These are phyloP conservation scores for Ophiostoma ulmi DNA, from an alignment of 2,329 filamentous ascomycete genomes.

Conservation along the genomic window DNA sequence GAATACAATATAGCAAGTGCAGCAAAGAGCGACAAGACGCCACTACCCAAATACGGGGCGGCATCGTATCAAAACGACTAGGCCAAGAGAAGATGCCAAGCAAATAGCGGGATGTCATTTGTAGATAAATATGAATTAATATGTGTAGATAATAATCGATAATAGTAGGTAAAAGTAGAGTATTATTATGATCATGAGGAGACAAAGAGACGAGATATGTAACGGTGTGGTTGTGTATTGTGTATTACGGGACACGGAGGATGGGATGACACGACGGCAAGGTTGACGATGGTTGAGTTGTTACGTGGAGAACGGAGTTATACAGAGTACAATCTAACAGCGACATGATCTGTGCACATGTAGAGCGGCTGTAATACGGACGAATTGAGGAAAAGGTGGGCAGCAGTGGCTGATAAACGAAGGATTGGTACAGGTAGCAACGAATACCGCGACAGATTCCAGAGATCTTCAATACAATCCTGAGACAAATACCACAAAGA, in stretches of 20 bases:
- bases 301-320: not conserved
- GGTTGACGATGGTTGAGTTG: not conserved
- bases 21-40: not conserved
- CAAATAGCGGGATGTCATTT: slow-evolving; percentile 6
- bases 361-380: not conserved
- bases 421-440: not conserved
- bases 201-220: not conserved
- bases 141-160: not conserved
- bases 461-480: not conserved
- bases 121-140: slow-evolving; percentile 7
- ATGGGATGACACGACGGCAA: not conserved
- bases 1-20: not conserved
- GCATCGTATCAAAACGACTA: slow-evolving; percentile 22
- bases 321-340: not conserved
- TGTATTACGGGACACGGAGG: slow-evolving; percentile 6
- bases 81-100: not conserved
- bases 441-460: not conserved
- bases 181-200: not conserved
- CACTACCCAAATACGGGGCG: slow-evolving; percentile 19
- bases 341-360: not conserved
- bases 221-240: not conserved
- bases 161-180: not conserved
- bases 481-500: not conserved
- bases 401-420: not conserved
- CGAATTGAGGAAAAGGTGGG: not conserved